A percentile compares a stretch with the other conserved stretches of the same genome.
Conservation (phyloP, 164 flowering plant genomes). For the Chloranthus sessilifolius region DNA sequence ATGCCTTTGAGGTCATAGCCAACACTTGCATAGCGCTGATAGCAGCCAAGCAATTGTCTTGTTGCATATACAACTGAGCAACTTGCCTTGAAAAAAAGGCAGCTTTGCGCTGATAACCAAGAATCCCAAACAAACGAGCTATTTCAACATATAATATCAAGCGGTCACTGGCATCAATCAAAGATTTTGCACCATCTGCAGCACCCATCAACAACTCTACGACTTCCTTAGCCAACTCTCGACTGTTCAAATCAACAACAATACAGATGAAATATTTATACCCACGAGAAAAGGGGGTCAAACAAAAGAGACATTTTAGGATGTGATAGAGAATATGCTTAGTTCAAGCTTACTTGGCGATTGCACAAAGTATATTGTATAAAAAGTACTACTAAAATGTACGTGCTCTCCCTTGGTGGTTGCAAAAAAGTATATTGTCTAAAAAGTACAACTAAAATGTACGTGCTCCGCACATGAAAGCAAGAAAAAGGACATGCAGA, state of each 20-base stretch:
- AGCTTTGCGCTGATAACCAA: conserved; percentile 95
- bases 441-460: too few relatives aligned
- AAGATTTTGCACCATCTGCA: conserved; percentile 96
- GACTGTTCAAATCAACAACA: conserved; percentile 35
- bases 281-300: background rate
- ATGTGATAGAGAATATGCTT: too few relatives aligned
- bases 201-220: conserved; percentile 85
- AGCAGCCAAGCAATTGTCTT: conserved; percentile 83
- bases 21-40: conserved; percentile 97
- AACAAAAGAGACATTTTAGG: too few relatives aligned
- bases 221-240: conserved; percentile 83
- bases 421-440: too few relatives aligned
- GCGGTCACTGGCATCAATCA: conserved; percentile 94
- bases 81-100: conserved; percentile 98
- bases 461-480: too few relatives aligned
- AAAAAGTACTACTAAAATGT: too few relatives aligned
- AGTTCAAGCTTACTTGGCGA: too few relatives aligned
- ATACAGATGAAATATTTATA: conserved; percentile 2
- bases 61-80: conserved; percentile 93
- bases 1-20: conserved; percentile 92
- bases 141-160: conserved; percentile 85
- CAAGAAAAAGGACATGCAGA: too few relatives aligned
- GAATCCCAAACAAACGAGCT: conserved; percentile 89
- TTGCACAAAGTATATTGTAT: too few relatives aligned
- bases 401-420: too few relatives aligned